Base-by-base conservation (phyloP, 345 rosid species). In the Boechera retrofracta region DNA sequence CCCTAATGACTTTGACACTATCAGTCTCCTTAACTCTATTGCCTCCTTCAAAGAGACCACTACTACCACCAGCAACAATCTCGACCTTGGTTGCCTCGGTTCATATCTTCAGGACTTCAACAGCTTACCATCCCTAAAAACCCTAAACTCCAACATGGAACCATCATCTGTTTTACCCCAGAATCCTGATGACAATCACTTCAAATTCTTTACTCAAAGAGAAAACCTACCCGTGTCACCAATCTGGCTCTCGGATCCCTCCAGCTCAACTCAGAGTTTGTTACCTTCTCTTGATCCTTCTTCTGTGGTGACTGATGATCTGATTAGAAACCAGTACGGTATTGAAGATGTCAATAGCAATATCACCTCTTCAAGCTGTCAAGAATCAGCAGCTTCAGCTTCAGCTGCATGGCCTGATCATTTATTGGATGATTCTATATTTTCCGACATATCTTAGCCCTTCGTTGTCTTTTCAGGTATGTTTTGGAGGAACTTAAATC, bases 371-470 rank as follows among this genome's bases (percentile, higher is more conserved):
- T 79, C 82, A 38, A 79, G 75, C 66, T 24, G 55, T 47, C 78
- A 74, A 73, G 82, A 74, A 32, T 73, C 79, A 16, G 82, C 45
- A 66, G 78, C 62, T 71, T 62, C 78, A 28, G 81, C 64, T 51
- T 66, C 82, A 60, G 73, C 74, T 39, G 69, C 74, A 48, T 79
- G 82, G 82, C 79, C 82, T 74, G 79, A 79, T 54, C 79, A 67
- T 69, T 72, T 73, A 38, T 56, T 79, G 61, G 79, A 79, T 64
- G 79, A 79, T 11, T 67, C 79, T 32, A 44, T 79, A 63, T 73
- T 74, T 60, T 69, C 61, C 13, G 72, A 79, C 47, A 68, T 79
- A 47, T 72, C 79, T 48, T 79, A 74, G 70, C 73, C 66, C 21
- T 45, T 3, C 10, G 45, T 52, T 10, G 48, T 48, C 77, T 28